phyloP scores from a whole-genome alignment of 228 moss, liverwort and hornwort genomes.

The Sphagnum magellanicum region DNA sequence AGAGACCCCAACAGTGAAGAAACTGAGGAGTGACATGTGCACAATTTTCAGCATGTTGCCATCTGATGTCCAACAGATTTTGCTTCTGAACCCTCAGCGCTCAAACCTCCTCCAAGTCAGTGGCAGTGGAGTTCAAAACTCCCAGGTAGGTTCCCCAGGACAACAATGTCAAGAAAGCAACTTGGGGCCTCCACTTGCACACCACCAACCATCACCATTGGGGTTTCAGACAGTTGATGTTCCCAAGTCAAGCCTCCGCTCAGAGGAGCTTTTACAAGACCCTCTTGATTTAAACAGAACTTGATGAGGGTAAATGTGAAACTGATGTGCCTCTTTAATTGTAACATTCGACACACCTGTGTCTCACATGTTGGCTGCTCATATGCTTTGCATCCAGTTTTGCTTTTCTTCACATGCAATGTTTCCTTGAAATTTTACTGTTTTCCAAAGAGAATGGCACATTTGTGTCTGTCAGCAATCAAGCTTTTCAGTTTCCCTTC shows the following conservation, averaged over 20 bases:
- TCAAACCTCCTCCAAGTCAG: constrained; percentile 71
- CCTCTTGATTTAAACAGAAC: constrained; percentile 75
- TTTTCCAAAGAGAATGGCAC: too few species aligned
- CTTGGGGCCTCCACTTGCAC: constrained; percentile 25
- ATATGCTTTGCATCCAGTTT: too few species aligned
- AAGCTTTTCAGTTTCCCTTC: too few species aligned
- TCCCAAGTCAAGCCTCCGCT: constrained; percentile 11
- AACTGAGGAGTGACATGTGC: constrained; percentile 84
- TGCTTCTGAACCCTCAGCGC: constrained; percentile 83
- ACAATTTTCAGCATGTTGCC: constrained; percentile 78
- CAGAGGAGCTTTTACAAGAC: constrained; percentile 65
- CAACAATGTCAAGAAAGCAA: background rate
- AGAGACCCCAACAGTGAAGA: constrained; percentile 68
- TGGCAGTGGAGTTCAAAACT: constrained; percentile 31
- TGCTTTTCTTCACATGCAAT: too few species aligned
- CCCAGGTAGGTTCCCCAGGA: constrained; percentile 6
- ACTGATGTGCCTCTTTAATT: too few species aligned
- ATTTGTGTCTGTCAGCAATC: too few species aligned
- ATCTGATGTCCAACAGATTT: constrained; percentile 88
- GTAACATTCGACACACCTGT: too few species aligned
- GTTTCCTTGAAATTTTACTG: too few species aligned
- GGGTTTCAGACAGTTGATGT: constrained; percentile 19
- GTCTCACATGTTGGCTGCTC: too few species aligned
- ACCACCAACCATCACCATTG: constrained; percentile 6
- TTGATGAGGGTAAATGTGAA: constrained; percentile 8